A percentile compares a stretch with the other conserved stretches of the same genome.
phyloP scores from a whole-genome alignment of 495 filamentous ascomycete genomes.

The Penicillium cinerascens region DNA sequence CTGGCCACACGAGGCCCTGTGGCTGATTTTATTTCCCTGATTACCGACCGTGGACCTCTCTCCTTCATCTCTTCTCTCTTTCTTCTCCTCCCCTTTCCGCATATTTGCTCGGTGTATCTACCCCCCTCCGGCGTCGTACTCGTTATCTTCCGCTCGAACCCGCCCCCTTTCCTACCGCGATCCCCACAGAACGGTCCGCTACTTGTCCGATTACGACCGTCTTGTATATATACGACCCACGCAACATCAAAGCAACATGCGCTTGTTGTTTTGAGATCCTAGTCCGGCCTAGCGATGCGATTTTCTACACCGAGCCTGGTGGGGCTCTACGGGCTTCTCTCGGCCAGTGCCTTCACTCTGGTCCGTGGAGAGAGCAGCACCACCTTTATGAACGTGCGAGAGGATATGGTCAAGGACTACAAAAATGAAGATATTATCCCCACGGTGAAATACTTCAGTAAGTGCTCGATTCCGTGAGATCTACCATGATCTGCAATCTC shows the following conservation, averaged over 20 bases:
- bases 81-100: not conserved
- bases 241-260: slow-evolving; percentile 1
- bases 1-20: slow-evolving; percentile 13
- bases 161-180: not conserved
- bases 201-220: not conserved
- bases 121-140: not conserved
- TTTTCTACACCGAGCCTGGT: slow-evolving; percentile 9
- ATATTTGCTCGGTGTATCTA: slow-evolving; percentile 9
- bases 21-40: slow-evolving; percentile 1
- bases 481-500: not conserved
- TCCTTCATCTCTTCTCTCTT: not conserved
- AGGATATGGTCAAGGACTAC: slow-evolving; percentile 44
- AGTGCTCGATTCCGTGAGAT: slow-evolving; percentile 22
- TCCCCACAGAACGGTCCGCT: not conserved
- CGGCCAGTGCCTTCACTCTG: slow-evolving; percentile 8
- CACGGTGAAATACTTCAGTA: slow-evolving; percentile 59
- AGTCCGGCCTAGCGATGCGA: slow-evolving; percentile 10
- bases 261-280: not conserved
- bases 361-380: slow-evolving; percentile 19
- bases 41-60: not conserved
- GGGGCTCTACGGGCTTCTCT: slow-evolving; percentile 21
- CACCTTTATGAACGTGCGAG: slow-evolving; percentile 43
- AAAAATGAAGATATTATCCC: slow-evolving; percentile 45
- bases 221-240: slow-evolving; percentile 11
- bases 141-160: not conserved